Conservation (phyloP, 371 early-diverging fungal genomes). For the Haplosporangium sp. region DNA sequence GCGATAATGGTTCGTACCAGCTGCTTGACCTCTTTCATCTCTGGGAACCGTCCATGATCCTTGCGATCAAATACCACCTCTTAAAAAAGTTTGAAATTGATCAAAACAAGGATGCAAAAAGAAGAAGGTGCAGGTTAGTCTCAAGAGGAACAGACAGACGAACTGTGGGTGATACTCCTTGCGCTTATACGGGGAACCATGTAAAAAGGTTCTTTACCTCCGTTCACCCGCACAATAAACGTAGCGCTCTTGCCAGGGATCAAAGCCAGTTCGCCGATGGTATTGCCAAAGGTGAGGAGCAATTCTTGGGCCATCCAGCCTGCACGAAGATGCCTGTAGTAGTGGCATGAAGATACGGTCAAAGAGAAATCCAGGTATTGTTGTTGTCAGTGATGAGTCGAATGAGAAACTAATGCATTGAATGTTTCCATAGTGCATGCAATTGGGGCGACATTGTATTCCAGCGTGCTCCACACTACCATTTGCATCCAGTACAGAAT, state of each 20-base stretch:
- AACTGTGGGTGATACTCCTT: too few relatives aligned
- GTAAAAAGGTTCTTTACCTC: conserved; percentile 54
- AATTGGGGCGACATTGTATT: not conserved
- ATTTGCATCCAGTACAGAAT: conserved; percentile 65
- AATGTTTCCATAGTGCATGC: not conserved
- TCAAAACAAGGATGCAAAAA: not conserved
- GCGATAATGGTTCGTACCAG: conserved; percentile 71
- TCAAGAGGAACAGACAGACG: not conserved
- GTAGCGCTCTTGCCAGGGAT: conserved; percentile 73
- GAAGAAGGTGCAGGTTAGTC: not conserved
- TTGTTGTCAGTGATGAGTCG: not conserved
- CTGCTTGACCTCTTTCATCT: conserved; percentile 82
- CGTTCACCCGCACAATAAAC: conserved; percentile 69
- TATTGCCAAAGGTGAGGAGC: conserved; percentile 71
- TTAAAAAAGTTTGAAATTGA: conserved; percentile 16
- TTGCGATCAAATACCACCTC: conserved; percentile 75
- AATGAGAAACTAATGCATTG: not conserved
- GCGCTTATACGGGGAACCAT: not conserved
- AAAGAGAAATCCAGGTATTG: not conserved
- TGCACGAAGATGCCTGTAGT: conserved; percentile 61
- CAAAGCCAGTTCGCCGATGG: conserved; percentile 73
- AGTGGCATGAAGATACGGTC: not conserved
- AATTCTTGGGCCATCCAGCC: conserved; percentile 82
- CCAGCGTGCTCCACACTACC: conserved; percentile 19
- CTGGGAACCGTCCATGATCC: conserved; percentile 72